These are phyloP conservation scores for Thraustochytrium sp. DNA, from an alignment of 352 stramenopile species.

Conservation along the genomic window DNA sequence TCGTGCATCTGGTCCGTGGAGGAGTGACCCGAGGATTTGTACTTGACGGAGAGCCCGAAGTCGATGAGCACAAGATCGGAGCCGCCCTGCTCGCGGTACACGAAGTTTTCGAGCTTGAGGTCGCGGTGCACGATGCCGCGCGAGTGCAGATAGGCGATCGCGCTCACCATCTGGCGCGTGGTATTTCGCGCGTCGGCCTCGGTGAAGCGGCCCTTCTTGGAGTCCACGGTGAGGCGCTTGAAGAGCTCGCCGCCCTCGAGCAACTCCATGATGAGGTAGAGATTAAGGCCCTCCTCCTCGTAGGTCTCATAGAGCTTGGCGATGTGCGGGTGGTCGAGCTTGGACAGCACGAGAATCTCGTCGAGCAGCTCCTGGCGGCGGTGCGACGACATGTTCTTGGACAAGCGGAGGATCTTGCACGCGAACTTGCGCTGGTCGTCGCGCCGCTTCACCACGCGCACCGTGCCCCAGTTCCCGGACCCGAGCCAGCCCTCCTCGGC, in stretches of 20 bases:
- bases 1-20: constrained; percentile 76
- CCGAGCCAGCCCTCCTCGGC: constrained; percentile 21
- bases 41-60: constrained; percentile 73
- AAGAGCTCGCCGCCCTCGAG: constrained; percentile 82
- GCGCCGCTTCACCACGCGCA: constrained; percentile 15
- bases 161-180: constrained; percentile 57
- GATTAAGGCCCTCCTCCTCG: constrained; percentile 69
- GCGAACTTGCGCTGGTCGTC: constrained; percentile 35
- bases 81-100: constrained; percentile 76
- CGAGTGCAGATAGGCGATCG: constrained; percentile 48
- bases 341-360: constrained; percentile 41
- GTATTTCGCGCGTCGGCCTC: constrained; percentile 70
- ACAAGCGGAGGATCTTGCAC: constrained; percentile 37
- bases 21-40: constrained; percentile 53
- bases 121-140: constrained; percentile 49
- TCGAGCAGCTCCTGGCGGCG: constrained; percentile 33
- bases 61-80: constrained; percentile 85
- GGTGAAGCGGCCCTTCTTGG: constrained; percentile 67
- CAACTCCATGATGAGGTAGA: constrained; percentile 79
- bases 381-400: constrained; percentile 30
- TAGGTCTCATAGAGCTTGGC: constrained; percentile 45
- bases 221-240: constrained; percentile 71
- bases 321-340: constrained; percentile 45
- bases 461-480: constrained; percentile 36
- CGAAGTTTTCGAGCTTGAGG: constrained; percentile 77